Conservation (phyloP, 2,329 filamentous ascomycete genomes). For the Zelopaecilomyces penicillatus region DNA sequence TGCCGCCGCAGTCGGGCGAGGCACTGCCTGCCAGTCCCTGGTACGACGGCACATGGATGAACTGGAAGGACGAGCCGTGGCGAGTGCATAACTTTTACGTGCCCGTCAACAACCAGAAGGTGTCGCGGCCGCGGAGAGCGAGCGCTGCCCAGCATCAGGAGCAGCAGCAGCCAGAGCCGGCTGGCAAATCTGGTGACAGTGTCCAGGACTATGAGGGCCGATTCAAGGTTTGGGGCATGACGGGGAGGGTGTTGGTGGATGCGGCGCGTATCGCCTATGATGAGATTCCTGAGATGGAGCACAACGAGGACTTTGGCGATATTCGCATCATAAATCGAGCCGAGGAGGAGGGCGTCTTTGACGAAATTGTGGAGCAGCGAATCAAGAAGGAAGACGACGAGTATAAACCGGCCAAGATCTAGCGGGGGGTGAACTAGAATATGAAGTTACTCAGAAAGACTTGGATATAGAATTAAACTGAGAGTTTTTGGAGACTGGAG, state of each 20-base stretch:
- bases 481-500: no score
- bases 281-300: slow-evolving; percentile 76
- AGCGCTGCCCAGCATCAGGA: slow-evolving; percentile 16
- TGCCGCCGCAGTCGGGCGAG: slow-evolving; percentile 33
- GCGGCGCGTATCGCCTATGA: slow-evolving; percentile 76
- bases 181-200: slow-evolving; percentile 34
- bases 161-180: slow-evolving; percentile 31
- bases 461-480: no score
- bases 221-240: slow-evolving; percentile 94
- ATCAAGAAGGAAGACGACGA: slow-evolving; percentile 19
- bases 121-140: slow-evolving; percentile 48
- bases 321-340: slow-evolving; percentile 40
- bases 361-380: slow-evolving; percentile 26
- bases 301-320: slow-evolving; percentile 46
- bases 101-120: slow-evolving; percentile 62
- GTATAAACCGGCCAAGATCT: slow-evolving; percentile 26
- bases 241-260: slow-evolving; percentile 81
- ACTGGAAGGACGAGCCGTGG: slow-evolving; percentile 75
- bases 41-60: slow-evolving; percentile 78
- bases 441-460: no score
- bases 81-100: slow-evolving; percentile 87
- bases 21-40: slow-evolving; percentile 51
- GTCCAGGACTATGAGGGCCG: slow-evolving; percentile 40
- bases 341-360: slow-evolving; percentile 37
- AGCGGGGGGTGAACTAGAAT: slow-evolving; percentile 1